Evolutionary conservation across 306 rosid genomes (phyloP), one percentile per base, ranked within the genome.

Genomic region (Begonia loranthoides): DNA sequence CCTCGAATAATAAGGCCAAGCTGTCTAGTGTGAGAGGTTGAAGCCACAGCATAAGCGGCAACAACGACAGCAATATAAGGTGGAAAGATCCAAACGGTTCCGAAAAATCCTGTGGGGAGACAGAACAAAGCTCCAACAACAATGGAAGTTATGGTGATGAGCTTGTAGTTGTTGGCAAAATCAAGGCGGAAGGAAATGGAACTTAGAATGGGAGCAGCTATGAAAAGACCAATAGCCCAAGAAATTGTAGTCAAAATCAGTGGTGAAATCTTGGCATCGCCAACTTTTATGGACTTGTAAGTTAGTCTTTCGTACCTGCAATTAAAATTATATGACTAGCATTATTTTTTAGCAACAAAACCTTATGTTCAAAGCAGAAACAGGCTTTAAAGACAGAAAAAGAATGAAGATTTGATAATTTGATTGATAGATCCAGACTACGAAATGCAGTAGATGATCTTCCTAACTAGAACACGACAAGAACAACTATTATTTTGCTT

Each of bases 1-100:
- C 77, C 56, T 0, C 82, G 78, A 10, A 89, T 47, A 82, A 84
- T 84, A 45, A 84, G 80, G 38, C 87, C 83, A 0, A 89, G 76
- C 34, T 84, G 84, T 68, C 79, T 84, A 14, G 94, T 82, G 72
- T 89, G 97, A 28, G 80, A 76, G n/a, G 95, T 75, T 0, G 66
- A 45, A 3, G 95, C 75, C 0, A 89, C 68, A 1, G 83, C 55
- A 62, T 59, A 61, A 15, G 95, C 84, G 0, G 79, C 79, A 0
- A 78, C 59, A 15, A 89, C 72, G 61, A 49, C 68, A 0, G 77
- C 70, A 14, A 85, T 77, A 71, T 85, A 89, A 0, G 84, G 84
- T 9, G 80, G 66, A 54, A 85, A 82, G 52, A 79, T 75, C 72
- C 72, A 79, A 0, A 76, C 70, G 39, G 75, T 73, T 61, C 51